Base-by-base conservation (phyloP, 345 rosid genomes). In the Eucalyptus erythrocorys region DNA sequence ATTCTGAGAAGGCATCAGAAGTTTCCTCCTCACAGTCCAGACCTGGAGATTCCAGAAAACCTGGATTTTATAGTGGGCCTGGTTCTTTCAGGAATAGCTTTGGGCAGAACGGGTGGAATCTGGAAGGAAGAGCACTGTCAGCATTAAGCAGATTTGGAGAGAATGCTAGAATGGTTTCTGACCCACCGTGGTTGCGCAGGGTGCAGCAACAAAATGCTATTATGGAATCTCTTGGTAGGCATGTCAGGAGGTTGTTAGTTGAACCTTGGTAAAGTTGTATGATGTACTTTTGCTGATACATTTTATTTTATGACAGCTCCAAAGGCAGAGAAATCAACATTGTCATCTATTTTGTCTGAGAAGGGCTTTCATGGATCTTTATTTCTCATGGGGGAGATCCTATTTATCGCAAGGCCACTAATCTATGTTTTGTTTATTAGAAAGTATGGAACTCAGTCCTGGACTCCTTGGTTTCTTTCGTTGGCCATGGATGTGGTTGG, bases 391-490 rank as follows among this genome's bases (percentile, higher is more conserved):
- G 99, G 96, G 71, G 99, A 97, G 92, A 91, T 93, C 85, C 94
- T 98, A 5, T 96, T 91, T 88, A 92, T 98, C 50, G 93, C 95
- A 13, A 95, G 99, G 87, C 99, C 99, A n/a, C 97, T 98, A 82
- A 93, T 97, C 42, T 97, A 97, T 90, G 99, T 98, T 89, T 86
- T 96, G n/a, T 93, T 96, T 89, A 95, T 97, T 88, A 93, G 96
- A 93, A 96, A 91, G 93, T 94, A 91, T 59, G 99, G 98, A 87
- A 89, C 92, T 89, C 93, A 94, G 50, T 98, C 99, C 26, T 98
- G 99, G 99, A 92, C 92, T 86, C 99, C 99, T 42, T 97, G 99
- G 99, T 94, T 94, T 91, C 89, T 98, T 87, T 98, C 99, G 13
- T 93, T 97, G 85, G 94, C 93, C 50, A 91, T 95, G 89, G 99